A percentile compares a stretch with the other conserved stretches of the same genome.
These are phyloP conservation scores for Dissoconium aciculare DNA, from an alignment of 2,329 filamentous ascomycete genomes.

Conservation along the genomic window DNA sequence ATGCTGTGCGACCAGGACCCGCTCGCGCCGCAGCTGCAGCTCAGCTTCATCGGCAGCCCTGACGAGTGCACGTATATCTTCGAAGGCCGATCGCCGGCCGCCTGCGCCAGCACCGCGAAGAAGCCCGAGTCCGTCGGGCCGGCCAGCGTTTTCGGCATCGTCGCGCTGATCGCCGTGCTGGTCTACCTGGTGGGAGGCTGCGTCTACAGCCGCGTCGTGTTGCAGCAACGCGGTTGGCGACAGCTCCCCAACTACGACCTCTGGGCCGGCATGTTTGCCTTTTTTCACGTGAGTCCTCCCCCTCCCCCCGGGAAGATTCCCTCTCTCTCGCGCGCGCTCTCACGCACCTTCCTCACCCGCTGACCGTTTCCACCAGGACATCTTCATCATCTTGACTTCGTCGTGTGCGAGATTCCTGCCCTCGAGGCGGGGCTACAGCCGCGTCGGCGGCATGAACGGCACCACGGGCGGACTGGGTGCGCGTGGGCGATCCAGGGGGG, in stretches of 20 bases:
- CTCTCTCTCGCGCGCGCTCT: too few relatives aligned
- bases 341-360: too few relatives aligned
- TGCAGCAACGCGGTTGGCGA: conserved; percentile 86
- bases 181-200: conserved; percentile 87
- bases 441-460: conserved; percentile 40
- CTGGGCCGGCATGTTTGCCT: conserved; percentile 77
- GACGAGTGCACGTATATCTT: conserved; percentile 95
- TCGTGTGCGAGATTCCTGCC: conserved; percentile 55
- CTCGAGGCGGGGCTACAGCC: conserved; percentile 50
- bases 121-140: conserved; percentile 45
- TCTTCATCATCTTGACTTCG: conserved; percentile 53
- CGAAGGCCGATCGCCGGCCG: conserved; percentile 72
- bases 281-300: conserved; percentile 50
- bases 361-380: conserved; percentile 26
- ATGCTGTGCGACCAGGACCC: conserved; percentile 85
- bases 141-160: conserved; percentile 74
- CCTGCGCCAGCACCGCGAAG: conserved; percentile 56
- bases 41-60: conserved; percentile 68
- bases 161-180: conserved; percentile 58
- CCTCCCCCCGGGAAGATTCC: too few relatives aligned
- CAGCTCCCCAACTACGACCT: conserved; percentile 89
- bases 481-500: conserved; percentile 27
- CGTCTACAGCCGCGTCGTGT: conserved; percentile 87
- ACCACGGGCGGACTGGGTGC: conserved; percentile 29
- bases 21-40: conserved; percentile 47